These are phyloP conservation scores for Clonostachys sp. DNA, from an alignment of 2,329 filamentous ascomycete species.

Conservation along the genomic window DNA sequence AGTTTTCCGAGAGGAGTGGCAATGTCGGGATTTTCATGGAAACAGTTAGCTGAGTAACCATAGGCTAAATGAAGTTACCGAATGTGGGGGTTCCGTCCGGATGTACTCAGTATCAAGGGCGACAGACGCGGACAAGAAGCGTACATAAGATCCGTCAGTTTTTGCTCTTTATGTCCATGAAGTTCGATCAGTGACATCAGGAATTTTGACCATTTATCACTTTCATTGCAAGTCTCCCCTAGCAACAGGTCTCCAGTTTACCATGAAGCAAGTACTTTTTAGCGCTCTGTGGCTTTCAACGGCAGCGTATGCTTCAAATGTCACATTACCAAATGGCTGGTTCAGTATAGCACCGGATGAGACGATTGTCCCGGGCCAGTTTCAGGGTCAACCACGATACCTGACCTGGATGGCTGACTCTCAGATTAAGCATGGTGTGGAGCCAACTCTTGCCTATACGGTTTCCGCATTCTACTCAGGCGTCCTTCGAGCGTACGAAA, in stretches of 20 bases:
- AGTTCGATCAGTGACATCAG: background rate
- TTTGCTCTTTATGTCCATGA: background rate
- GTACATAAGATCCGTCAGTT: too few species aligned
- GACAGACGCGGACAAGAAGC: too few species aligned
- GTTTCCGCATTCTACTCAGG: slow-evolving; percentile 40
- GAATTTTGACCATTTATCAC: background rate
- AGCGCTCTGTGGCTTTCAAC: too few species aligned
- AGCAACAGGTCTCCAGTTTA: background rate
- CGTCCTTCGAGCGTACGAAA: slow-evolving; percentile 37
- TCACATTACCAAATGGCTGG: slow-evolving; percentile 1
- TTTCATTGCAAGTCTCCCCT: background rate
- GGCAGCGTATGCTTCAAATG: background rate
- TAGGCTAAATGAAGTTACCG: too few species aligned
- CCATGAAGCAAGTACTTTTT: too few species aligned
- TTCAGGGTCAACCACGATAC: background rate
- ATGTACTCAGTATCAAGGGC: too few species aligned
- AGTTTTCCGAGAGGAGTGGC: background rate
- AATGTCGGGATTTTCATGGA: background rate
- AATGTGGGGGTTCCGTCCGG: too few species aligned
- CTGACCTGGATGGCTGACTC: slow-evolving; percentile 33
- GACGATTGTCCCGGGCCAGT: background rate
- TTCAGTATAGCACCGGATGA: background rate
- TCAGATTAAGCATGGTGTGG: slow-evolving; percentile 33
- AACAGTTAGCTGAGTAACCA: too few species aligned
- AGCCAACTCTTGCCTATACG: slow-evolving; percentile 33